A percentile compares a stretch with the other conserved stretches of the same genome.
Evolutionary conservation across 2,329 filamentous ascomycete genomes (phyloP).

Genomic region (Alternaria gaisen): DNA sequence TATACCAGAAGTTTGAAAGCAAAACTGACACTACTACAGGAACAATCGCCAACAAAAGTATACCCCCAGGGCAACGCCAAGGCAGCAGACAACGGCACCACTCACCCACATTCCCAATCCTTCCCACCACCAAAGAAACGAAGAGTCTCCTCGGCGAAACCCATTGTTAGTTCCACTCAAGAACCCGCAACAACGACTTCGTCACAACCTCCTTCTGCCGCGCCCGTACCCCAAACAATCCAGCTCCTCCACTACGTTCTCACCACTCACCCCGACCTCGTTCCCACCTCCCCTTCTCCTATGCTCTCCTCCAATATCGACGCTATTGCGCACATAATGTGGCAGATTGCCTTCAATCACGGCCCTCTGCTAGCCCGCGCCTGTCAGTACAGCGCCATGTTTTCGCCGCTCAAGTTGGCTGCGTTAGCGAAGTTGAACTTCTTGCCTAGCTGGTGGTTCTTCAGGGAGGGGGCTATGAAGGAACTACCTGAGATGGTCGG

Average conservation of each 20-base stretch:
- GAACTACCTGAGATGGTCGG: background rate
- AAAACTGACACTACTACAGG: background rate
- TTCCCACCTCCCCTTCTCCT: background rate
- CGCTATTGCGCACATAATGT: constrained; percentile 22
- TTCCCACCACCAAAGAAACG: constrained; percentile 7
- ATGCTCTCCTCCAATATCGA: constrained; percentile 14
- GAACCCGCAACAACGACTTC: background rate
- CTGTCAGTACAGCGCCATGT: constrained; percentile 20
- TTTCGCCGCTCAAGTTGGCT: constrained; percentile 18
- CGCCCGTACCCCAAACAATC: background rate
- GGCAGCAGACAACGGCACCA: background rate
- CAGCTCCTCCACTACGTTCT: constrained; percentile 8
- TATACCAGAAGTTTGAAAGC: too few species aligned
- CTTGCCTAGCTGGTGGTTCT: constrained; percentile 36
- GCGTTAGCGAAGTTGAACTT: constrained; percentile 29
- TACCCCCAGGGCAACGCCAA: background rate
- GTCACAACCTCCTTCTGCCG: background rate
- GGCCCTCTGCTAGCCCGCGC: constrained; percentile 7
- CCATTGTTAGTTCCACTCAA: background rate
- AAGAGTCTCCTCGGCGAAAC: background rate
- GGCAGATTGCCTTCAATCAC: constrained; percentile 20
- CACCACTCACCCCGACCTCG: background rate
- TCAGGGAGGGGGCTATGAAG: constrained; percentile 1
- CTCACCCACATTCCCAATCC: background rate
- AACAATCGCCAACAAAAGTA: background rate